Base-by-base conservation (phyloP, 2,329 filamentous ascomycete genomes). In the Fusarium sarcochroum region DNA sequence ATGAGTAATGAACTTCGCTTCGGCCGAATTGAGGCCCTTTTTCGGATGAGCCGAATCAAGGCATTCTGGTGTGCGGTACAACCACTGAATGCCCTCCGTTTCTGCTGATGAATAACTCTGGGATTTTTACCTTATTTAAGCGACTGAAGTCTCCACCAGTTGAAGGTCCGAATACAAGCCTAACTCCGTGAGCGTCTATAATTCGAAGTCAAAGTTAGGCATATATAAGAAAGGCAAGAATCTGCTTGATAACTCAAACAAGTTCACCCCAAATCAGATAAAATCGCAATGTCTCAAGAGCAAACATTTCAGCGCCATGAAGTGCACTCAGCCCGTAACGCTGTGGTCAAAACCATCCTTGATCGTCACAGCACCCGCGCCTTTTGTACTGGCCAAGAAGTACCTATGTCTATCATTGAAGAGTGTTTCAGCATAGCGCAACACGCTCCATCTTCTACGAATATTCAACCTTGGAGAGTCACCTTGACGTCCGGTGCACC, bases 381-480 rank as follows among this genome's bases (percentile, higher is more conserved):
- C 7, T 66, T 67, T 7, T 62, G 60, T 9, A 53, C 51, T 2
- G 50, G 46, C 8, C 47, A 54, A 40, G 17, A 45, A 7, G 51
- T 66, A 1, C 63, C 62, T 0, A 46, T 49, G 5, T 40, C 35
- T 1, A 6, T 47, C 0, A 30, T 67, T 0, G 46, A 67, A 15
- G 56, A 50, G 14, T 67, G 63, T 7, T 40, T 67, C 27, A 67
- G 48, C 2, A 30, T 67, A 14, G 58, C 62, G 4, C 62, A 67
- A 11, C 57, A 66, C 4, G 46, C 63, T 5, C 63, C 62, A 1
- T 67, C 63, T 15, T 58, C 62, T 0, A 66, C 63, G 0, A 67
- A 67, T 1, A 66, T 67, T 5, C 57, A 66, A 37, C 63, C 63
- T 2, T 67, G 63, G 63, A 38, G 51, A 14, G 32, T 67, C 0